phyloP scores from a whole-genome alignment of 257 asterid genomes.

The Nicotiana noctiflora region DNA sequence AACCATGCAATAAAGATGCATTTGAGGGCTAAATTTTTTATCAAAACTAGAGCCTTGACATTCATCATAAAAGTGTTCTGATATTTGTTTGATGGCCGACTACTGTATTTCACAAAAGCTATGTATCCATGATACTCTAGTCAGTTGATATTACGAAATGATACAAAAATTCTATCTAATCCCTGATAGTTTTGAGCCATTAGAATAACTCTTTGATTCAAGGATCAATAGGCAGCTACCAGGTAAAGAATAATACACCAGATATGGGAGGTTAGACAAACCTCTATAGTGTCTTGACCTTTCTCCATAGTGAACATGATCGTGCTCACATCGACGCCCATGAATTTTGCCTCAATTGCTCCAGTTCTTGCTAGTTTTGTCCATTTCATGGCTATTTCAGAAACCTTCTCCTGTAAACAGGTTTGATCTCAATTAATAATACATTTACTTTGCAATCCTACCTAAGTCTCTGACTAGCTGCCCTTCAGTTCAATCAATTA shows the following conservation, averaged over 20 bases:
- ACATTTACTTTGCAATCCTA: background rate
- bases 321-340: slow-evolving; percentile 65
- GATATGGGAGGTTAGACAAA: background rate
- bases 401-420: slow-evolving; percentile 44
- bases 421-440: background rate
- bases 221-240: background rate
- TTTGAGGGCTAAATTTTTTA: background rate
- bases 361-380: slow-evolving; percentile 78
- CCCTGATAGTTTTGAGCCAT: background rate
- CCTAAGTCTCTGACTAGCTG: background rate
- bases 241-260: background rate
- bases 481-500: background rate
- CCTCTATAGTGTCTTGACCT: slow-evolving; percentile 83
- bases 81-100: background rate
- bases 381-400: slow-evolving; percentile 87
- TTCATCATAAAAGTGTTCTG: background rate
- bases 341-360: slow-evolving; percentile 66
- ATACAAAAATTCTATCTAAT: background rate
- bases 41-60: background rate
- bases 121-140: background rate
- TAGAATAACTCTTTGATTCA: background rate
- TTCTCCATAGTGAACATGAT: slow-evolving; percentile 86
- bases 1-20: background rate
- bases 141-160: background rate
- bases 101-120: background rate